A percentile compares a stretch with the other conserved stretches of the same genome.
These are phyloP conservation scores for Aspergillus jensenii DNA, from an alignment of 2,329 filamentous ascomycete genomes.

Conservation along the genomic window DNA sequence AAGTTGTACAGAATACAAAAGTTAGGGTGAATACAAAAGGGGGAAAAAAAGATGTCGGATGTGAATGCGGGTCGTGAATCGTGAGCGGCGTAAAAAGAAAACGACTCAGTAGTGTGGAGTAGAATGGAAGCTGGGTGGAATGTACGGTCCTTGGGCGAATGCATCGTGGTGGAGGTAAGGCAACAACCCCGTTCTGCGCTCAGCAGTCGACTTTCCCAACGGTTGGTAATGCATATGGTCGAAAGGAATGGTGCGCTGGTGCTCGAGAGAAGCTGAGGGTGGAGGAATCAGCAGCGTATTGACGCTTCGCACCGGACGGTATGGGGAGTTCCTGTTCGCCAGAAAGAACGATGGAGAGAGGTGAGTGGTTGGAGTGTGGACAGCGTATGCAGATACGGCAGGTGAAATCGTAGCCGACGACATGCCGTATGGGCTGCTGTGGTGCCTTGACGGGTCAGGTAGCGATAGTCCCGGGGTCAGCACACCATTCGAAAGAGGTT, in stretches of 20 bases:
- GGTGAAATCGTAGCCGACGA: slow-evolving; percentile 65
- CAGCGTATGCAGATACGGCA: slow-evolving; percentile 63
- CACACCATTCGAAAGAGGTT: slow-evolving; percentile 28
- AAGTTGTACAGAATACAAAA: slow-evolving; percentile 19
- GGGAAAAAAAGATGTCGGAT: slow-evolving; percentile 18
- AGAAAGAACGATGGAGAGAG: slow-evolving; percentile 87
- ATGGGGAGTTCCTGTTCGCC: slow-evolving; percentile 85
- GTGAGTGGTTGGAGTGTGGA: slow-evolving; percentile 63
- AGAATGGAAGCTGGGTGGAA: slow-evolving; percentile 31
- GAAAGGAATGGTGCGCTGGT: slow-evolving; percentile 64
- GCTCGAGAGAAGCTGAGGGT: slow-evolving; percentile 74
- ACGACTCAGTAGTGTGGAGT: slow-evolving; percentile 28
- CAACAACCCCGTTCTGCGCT: slow-evolving; percentile 67
- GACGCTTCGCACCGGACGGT: slow-evolving; percentile 84
- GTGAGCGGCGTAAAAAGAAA: slow-evolving; percentile 18
- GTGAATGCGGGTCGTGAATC: slow-evolving; percentile 27
- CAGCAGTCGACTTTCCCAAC: slow-evolving; percentile 66
- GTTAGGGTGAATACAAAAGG: neutral
- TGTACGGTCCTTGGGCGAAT: slow-evolving; percentile 37
- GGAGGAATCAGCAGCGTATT: slow-evolving; percentile 90
- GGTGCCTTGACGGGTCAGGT: slow-evolving; percentile 44
- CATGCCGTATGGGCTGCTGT: slow-evolving; percentile 50
- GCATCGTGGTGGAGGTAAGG: slow-evolving; percentile 53
- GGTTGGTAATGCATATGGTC: slow-evolving; percentile 82
- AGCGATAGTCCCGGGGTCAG: slow-evolving; percentile 31